Percentiles rank a stretch among this genome's conserved stretches.
phyloP scores from a whole-genome alignment of 179 eudicot genomes.

The Beta lomatogona region DNA sequence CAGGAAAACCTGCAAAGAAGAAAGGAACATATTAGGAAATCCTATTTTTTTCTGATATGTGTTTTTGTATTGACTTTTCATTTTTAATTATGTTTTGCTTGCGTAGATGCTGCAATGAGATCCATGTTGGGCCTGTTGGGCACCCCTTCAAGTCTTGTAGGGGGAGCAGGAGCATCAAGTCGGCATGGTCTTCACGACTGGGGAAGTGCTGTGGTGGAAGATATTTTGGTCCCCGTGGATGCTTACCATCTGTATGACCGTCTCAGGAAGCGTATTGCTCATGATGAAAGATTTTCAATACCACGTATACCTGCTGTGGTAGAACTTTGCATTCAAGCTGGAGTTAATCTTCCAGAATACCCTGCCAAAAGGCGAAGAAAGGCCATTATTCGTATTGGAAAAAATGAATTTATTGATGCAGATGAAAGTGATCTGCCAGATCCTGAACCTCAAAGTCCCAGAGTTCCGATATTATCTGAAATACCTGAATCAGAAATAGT shows the following conservation, averaged over 20 bases:
- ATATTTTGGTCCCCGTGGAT: slow-evolving; percentile 68
- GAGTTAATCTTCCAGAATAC: slow-evolving; percentile 70
- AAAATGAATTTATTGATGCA: slow-evolving; percentile 83
- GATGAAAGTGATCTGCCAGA: slow-evolving; percentile 91
- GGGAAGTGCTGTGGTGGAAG: slow-evolving; percentile 65
- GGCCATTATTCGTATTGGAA: slow-evolving; percentile 67
- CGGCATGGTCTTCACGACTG: slow-evolving; percentile 81
- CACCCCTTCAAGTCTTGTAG: slow-evolving; percentile 89
- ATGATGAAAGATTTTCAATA: slow-evolving; percentile 78
- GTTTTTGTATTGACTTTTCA: neutral
- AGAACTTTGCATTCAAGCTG: slow-evolving; percentile 96
- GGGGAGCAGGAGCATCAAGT: slow-evolving; percentile 61
- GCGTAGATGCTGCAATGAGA: slow-evolving; percentile 81
- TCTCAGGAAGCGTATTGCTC: slow-evolving; percentile 75
- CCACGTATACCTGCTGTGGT: slow-evolving; percentile 84
- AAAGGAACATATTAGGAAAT: neutral
- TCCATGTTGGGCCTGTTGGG: slow-evolving; percentile 84
- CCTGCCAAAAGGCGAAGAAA: slow-evolving; percentile 88
- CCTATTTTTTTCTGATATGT: neutral
- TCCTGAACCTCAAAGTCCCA: slow-evolving; percentile 53
- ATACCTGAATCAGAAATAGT: slow-evolving; percentile 47
- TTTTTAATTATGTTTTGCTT: slow-evolving; percentile 6
- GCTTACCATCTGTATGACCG: slow-evolving; percentile 85
- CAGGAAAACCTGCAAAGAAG: neutral
- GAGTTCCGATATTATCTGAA: slow-evolving; percentile 50